Percentiles rank a stretch among this genome's conserved stretches.
phyloP scores from a whole-genome alignment of 2,329 filamentous ascomycete genomes.

The Ophiocordyceps camponoti-saundersi region DNA sequence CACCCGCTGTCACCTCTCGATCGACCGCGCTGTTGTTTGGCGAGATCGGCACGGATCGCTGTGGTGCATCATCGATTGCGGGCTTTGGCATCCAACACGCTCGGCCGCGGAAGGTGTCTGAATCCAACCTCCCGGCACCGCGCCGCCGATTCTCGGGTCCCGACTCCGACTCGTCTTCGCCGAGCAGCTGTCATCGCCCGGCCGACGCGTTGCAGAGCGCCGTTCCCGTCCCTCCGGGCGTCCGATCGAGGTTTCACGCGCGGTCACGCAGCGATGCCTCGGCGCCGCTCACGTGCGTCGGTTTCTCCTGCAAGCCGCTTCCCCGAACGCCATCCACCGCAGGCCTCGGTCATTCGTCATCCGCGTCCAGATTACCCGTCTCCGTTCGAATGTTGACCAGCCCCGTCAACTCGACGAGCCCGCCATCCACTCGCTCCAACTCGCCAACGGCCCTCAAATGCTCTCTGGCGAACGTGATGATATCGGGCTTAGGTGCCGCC shows the following conservation, averaged over 20 bases:
- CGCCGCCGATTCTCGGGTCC: conserved; percentile 38
- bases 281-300: conserved; percentile 14
- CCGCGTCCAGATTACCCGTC: conserved; percentile 27
- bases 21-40: conserved; percentile 51
- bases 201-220: conserved; percentile 10
- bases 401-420: conserved; percentile 28
- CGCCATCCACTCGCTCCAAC: conserved; percentile 35
- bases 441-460: conserved; percentile 33
- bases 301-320: conserved; percentile 15
- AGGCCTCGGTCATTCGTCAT: conserved; percentile 9
- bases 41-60: conserved; percentile 48
- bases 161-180: conserved; percentile 42
- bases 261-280: conserved; percentile 47
- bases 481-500: conserved; percentile 18
- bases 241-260: conserved; percentile 16
- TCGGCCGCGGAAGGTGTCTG: conserved; percentile 47
- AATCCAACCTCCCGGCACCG: conserved; percentile 41
- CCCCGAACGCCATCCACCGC: conserved; percentile 7
- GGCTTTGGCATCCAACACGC: conserved; percentile 43
- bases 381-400: conserved; percentile 26
- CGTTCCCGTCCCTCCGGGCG: conserved; percentile 6
- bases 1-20: conserved; percentile 16
- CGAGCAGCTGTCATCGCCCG: conserved; percentile 46
- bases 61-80: conserved; percentile 28
- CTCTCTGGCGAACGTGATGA: conserved; percentile 21